phyloP scores from a whole-genome alignment of 140 eudicot species.

The Bidens hawaiensis region DNA sequence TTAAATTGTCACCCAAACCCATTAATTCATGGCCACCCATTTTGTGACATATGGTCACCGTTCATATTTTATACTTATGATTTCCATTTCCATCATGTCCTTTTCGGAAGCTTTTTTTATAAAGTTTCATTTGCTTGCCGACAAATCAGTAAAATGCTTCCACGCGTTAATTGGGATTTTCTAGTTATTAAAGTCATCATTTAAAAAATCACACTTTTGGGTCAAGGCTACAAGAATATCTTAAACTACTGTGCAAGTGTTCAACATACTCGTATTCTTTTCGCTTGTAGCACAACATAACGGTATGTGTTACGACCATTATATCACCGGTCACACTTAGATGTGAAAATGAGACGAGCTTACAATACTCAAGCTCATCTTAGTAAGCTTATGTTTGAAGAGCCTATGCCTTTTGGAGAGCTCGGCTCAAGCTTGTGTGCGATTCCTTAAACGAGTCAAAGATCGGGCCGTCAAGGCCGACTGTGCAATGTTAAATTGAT shows the following conservation, averaged over 20 bases:
- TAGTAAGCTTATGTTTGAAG: too few relatives aligned
- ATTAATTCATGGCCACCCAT: not conserved
- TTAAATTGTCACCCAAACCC: not conserved
- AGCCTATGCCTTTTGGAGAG: too few relatives aligned
- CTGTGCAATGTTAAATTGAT: too few relatives aligned
- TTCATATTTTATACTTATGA: not conserved
- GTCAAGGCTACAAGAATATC: not conserved
- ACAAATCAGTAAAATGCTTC: conserved; percentile 10
- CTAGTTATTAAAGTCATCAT: not conserved
- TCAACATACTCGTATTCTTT: not conserved
- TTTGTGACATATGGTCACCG: not conserved
- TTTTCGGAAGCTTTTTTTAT: conserved; percentile 16
- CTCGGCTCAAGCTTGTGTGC: too few relatives aligned
- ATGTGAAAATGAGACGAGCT: too few relatives aligned
- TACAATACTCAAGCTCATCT: too few relatives aligned
- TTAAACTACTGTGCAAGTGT: not conserved
- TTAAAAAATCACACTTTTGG: not conserved
- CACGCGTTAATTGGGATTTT: not conserved
- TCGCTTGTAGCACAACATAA: not conserved
- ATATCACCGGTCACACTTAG: too few relatives aligned
- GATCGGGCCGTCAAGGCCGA: too few relatives aligned
- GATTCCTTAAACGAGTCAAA: too few relatives aligned
- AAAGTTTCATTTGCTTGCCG: conserved; percentile 19
- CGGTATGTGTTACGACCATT: too few relatives aligned
- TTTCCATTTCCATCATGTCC: not conserved